These are phyloP conservation scores for Aurantiochytrium sp. DNA, from an alignment of 108 stramenopile genomes.

Conservation along the genomic window DNA sequence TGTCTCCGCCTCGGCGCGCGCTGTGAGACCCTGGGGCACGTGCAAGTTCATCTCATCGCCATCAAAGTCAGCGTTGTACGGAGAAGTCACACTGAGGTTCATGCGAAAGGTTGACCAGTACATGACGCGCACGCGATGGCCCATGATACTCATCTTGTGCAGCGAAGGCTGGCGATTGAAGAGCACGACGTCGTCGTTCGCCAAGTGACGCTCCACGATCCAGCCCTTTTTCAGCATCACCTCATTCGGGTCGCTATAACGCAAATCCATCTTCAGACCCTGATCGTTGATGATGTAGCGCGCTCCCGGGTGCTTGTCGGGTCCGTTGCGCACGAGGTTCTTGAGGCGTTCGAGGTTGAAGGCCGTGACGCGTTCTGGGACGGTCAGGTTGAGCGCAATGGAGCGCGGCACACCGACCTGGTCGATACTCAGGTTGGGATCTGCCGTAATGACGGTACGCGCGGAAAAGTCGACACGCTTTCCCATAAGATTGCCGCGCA, in stretches of 20 bases:
- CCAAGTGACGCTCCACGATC: slow-evolving; percentile 94
- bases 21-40: slow-evolving; percentile 88
- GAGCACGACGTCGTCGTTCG: slow-evolving; percentile 89
- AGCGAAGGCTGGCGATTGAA: slow-evolving; percentile 98
- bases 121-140: slow-evolving; percentile 90
- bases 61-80: slow-evolving; percentile 99
- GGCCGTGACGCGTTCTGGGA: slow-evolving; percentile 89
- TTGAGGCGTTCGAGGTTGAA: slow-evolving; percentile 79
- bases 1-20: slow-evolving; percentile 86
- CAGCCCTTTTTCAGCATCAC: slow-evolving; percentile 79
- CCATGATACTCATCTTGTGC: slow-evolving; percentile 99
- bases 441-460: slow-evolving; percentile 97
- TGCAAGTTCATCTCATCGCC: slow-evolving; percentile 99
- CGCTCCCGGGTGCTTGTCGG: slow-evolving; percentile 88
- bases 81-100: slow-evolving; percentile 92
- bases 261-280: slow-evolving; percentile 82
- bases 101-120: slow-evolving; percentile 98
- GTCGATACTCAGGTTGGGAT: slow-evolving; percentile 95
- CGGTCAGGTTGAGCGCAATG: slow-evolving; percentile 91
- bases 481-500: slow-evolving; percentile 98
- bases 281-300: slow-evolving; percentile 92
- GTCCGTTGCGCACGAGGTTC: slow-evolving; percentile 82
- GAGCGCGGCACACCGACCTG: slow-evolving; percentile 95
- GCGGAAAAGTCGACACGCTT: slow-evolving; percentile 98
- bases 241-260: slow-evolving; percentile 71